A percentile compares a stretch with the other conserved stretches of the same genome.
Conservation (phyloP, 345 rosid species). For the Populus tremula region DNA sequence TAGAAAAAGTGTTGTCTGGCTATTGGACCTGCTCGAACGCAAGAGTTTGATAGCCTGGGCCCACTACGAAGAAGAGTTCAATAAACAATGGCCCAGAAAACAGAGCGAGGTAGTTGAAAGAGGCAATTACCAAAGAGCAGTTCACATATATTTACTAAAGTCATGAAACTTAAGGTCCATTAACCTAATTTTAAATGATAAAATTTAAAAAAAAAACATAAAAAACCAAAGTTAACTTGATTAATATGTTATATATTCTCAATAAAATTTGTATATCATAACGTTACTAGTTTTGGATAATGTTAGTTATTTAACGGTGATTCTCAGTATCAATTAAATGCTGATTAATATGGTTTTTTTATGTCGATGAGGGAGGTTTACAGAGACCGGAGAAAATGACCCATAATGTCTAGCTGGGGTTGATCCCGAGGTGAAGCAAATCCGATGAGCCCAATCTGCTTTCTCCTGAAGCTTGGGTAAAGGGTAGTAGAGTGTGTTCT, state of each 20-base stretch:
- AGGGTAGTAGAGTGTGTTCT: not conserved
- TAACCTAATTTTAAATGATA: too few species aligned
- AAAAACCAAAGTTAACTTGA: too few species aligned
- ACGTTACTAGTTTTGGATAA: not conserved
- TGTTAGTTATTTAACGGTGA: not conserved
- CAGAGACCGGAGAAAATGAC: slow-evolving; percentile 1
- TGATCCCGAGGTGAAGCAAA: slow-evolving; percentile 36
- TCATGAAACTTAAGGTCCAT: too few species aligned
- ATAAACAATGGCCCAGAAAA: not conserved
- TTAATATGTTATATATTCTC: too few species aligned
- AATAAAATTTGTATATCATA: not conserved
- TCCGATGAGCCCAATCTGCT: slow-evolving; percentile 15
- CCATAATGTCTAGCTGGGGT: slow-evolving; percentile 38
- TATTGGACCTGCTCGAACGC: not conserved
- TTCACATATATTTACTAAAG: slow-evolving; percentile 13
- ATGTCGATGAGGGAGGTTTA: not conserved
- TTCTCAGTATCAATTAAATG: not conserved
- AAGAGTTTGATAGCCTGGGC: not conserved
- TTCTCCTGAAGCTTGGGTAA: slow-evolving; percentile 20
- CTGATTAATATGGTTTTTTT: not conserved
- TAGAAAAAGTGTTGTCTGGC: not conserved
- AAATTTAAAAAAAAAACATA: too few species aligned
- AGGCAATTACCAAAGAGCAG: not conserved
- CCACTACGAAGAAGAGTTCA: not conserved
- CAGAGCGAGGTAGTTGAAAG: not conserved